Percentiles rank a stretch among this genome's conserved stretches.
Evolutionary conservation across 2,329 filamentous ascomycete species (phyloP).

Genomic region (Ophiocordyceps sinensis): DNA sequence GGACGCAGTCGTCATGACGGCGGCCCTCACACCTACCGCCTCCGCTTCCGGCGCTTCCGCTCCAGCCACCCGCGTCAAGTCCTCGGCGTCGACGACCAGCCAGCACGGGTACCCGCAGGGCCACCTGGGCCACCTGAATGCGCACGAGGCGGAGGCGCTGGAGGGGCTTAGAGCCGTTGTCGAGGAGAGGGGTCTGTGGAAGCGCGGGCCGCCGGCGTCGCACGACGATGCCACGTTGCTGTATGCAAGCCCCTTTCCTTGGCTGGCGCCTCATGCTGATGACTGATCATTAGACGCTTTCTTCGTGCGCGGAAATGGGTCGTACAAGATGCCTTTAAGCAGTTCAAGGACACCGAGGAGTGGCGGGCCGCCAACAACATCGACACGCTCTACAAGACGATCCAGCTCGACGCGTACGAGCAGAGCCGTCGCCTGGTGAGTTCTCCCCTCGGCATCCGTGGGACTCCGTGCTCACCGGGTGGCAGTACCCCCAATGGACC

Average conservation of each 20-base stretch:
- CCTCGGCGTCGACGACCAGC: too few relatives aligned
- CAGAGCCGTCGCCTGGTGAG: slow-evolving; percentile 46
- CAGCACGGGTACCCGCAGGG: slow-evolving; percentile 49
- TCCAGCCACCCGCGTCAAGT: background rate
- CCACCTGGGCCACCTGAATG: slow-evolving; percentile 66
- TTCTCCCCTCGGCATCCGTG: too few relatives aligned
- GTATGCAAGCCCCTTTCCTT: slow-evolving; percentile 27
- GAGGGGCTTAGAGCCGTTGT: slow-evolving; percentile 57
- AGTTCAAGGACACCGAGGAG: slow-evolving; percentile 80
- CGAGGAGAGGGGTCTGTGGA: slow-evolving; percentile 48
- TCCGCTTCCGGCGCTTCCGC: background rate
- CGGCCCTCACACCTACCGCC: background rate
- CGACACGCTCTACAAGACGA: slow-evolving; percentile 69
- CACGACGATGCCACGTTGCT: slow-evolving; percentile 64
- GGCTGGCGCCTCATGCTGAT: too few relatives aligned
- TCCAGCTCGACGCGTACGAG: slow-evolving; percentile 76
- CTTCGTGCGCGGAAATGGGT: slow-evolving; percentile 74
- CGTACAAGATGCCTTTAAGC: slow-evolving; percentile 60
- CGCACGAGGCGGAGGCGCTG: slow-evolving; percentile 53
- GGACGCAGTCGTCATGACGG: background rate
- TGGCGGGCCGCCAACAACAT: slow-evolving; percentile 75
- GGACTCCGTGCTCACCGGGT: too few relatives aligned
- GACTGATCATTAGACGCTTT: slow-evolving; percentile 47
- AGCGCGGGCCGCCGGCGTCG: slow-evolving; percentile 14
- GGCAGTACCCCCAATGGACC: slow-evolving; percentile 76